These are phyloP conservation scores for Byssochlamys sp. DNA, from an alignment of 2,329 filamentous ascomycete genomes.

Conservation along the genomic window DNA sequence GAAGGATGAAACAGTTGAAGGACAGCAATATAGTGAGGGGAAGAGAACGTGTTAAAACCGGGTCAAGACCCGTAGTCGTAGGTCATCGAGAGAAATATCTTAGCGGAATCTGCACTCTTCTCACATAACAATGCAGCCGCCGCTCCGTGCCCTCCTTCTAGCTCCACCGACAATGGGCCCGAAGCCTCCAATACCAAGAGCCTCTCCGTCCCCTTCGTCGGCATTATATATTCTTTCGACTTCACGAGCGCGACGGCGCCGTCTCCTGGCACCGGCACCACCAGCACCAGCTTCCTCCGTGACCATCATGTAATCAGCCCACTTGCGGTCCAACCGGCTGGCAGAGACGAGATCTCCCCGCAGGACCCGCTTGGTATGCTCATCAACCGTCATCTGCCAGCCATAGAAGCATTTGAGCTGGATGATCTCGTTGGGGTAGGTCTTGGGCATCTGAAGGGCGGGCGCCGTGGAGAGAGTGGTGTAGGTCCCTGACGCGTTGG, in stretches of 20 bases:
- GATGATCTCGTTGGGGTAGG: slow-evolving; percentile 68
- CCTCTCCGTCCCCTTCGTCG: slow-evolving; percentile 60
- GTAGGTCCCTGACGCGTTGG: slow-evolving; percentile 11
- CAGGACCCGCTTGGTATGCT: slow-evolving; percentile 79
- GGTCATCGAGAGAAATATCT: not conserved
- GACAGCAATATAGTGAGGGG: not conserved
- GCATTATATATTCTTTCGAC: slow-evolving; percentile 70
- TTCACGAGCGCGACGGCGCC: slow-evolving; percentile 69
- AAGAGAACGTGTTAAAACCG: not conserved
- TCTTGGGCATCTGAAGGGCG: slow-evolving; percentile 14
- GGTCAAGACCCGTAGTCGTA: not conserved
- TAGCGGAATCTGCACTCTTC: not conserved
- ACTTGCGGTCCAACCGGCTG: slow-evolving; percentile 72
- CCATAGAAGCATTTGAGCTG: slow-evolving; percentile 87
- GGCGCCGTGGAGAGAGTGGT: slow-evolving; percentile 15
- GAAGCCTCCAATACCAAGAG: slow-evolving; percentile 23
- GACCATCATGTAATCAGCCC: slow-evolving; percentile 89
- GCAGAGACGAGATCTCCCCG: slow-evolving; percentile 66
- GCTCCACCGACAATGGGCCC: slow-evolving; percentile 29
- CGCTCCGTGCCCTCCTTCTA: slow-evolving; percentile 54
- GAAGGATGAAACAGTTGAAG: not conserved
- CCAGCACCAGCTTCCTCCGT: slow-evolving; percentile 67
- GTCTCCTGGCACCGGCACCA: slow-evolving; percentile 53
- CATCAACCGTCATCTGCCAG: slow-evolving; percentile 88
- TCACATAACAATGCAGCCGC: slow-evolving; percentile 59